Conservation (phyloP, 2,329 filamentous ascomycete genomes). For the Aspergillus sp. region DNA sequence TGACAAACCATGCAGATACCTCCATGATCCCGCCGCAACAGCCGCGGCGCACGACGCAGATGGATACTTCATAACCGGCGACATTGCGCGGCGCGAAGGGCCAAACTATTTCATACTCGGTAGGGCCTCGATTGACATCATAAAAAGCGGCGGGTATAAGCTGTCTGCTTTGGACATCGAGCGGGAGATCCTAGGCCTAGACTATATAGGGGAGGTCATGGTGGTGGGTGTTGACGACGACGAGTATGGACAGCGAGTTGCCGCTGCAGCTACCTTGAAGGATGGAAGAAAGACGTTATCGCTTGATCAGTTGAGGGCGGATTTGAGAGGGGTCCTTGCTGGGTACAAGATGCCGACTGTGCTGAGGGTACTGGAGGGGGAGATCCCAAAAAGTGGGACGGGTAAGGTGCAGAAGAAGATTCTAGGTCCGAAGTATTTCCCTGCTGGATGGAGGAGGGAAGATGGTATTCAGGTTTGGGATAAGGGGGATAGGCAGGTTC, state of each 20-base stretch:
- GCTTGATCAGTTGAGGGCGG: conserved; percentile 25
- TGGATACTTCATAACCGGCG: conserved; percentile 49
- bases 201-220: conserved; percentile 53
- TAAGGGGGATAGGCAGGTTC: background rate
- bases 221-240: conserved; percentile 54
- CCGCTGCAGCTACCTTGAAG: conserved; percentile 46
- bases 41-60: conserved; percentile 43
- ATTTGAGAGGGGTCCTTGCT: conserved; percentile 57
- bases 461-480: conserved; percentile 27
- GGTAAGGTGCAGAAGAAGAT: conserved; percentile 64
- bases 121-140: conserved; percentile 53
- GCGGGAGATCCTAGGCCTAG: conserved; percentile 50
- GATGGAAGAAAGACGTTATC: conserved; percentile 27
- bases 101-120: conserved; percentile 53
- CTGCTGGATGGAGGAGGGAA: conserved; percentile 25
- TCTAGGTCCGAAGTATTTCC: conserved; percentile 36
- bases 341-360: conserved; percentile 92
- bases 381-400: conserved; percentile 63
- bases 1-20: conserved; percentile 24
- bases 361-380: conserved; percentile 69
- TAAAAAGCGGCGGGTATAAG: conserved; percentile 57
- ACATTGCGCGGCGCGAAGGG: conserved; percentile 38
- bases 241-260: conserved; percentile 55
- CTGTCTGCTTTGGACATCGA: conserved; percentile 56
- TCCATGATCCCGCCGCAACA: conserved; percentile 44